Evolutionary conservation across 1,139 yeast genomes (phyloP).

Genomic region (Lipomyces yarrowii): DNA sequence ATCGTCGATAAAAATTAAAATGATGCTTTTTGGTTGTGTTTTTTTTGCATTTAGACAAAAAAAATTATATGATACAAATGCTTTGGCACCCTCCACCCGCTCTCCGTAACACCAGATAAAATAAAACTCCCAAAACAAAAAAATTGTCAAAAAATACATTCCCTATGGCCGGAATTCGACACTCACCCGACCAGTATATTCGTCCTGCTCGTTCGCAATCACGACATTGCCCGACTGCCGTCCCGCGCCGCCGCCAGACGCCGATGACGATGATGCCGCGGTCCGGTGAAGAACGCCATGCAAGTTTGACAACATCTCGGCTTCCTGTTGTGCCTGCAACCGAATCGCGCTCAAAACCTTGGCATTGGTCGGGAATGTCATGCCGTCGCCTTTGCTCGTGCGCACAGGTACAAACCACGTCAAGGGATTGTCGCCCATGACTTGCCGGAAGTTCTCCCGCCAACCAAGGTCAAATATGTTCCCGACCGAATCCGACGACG

Average conservation of each 20-base stretch:
- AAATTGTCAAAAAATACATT: neutral
- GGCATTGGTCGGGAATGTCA: conserved; percentile 41
- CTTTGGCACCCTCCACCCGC: neutral
- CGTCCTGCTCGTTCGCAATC: conserved; percentile 22
- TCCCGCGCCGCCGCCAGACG: too few relatives aligned
- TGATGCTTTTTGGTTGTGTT: neutral
- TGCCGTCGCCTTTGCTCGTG: conserved; percentile 38
- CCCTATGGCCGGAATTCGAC: conserved; percentile 28
- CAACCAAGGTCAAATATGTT: conserved; percentile 79
- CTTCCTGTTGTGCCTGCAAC: conserved; percentile 39
- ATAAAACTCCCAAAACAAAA: neutral
- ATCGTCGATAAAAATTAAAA: neutral
- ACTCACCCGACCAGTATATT: conserved; percentile 27
- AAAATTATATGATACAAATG: neutral
- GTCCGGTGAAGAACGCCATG: conserved; percentile 15
- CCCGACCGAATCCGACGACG: conserved; percentile 49
- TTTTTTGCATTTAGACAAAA: neutral
- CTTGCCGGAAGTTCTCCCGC: conserved; percentile 59
- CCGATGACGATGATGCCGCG: conserved; percentile 1
- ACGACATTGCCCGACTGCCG: conserved; percentile 10
- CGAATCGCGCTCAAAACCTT: conserved; percentile 38
- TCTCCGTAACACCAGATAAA: neutral
- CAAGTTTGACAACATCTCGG: conserved; percentile 21
- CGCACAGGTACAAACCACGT: conserved; percentile 75
- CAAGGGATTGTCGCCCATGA: conserved; percentile 68